Conservation (phyloP, 768 basidiomycete genomes). For the Leccinum variicolor region DNA sequence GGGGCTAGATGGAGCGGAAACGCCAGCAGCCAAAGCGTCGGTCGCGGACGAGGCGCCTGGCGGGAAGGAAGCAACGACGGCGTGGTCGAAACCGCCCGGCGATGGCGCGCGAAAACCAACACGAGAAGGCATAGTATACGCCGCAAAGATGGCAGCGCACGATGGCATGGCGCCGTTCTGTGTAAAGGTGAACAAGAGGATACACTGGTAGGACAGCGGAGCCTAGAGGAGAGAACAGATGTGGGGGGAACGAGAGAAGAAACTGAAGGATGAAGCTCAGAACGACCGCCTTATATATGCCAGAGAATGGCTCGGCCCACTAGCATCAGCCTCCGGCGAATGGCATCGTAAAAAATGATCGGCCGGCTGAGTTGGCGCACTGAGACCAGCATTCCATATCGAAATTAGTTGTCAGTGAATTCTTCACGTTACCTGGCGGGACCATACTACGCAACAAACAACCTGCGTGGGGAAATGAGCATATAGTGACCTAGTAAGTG, state of each 20-base stretch:
- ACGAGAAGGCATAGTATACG: not conserved
- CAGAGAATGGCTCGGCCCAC: not conserved
- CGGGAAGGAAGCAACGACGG: not conserved
- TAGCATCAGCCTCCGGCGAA: not conserved
- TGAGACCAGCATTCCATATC: not conserved
- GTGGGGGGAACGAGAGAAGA: not conserved
- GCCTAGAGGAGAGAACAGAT: not conserved
- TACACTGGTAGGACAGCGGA: not conserved
- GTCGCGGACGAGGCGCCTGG: not conserved
- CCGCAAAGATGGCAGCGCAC: not conserved
- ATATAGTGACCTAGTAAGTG: not conserved
- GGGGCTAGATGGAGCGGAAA: not conserved
- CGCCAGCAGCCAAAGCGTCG: not conserved
- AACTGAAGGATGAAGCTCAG: not conserved
- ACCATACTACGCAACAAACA: not conserved
- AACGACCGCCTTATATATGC: conserved; percentile 4
- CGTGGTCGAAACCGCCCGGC: not conserved
- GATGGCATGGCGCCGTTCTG: not conserved
- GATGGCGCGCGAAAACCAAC: not conserved
- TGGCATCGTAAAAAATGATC: not conserved
- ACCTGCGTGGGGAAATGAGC: not conserved
- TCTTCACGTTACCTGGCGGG: not conserved
- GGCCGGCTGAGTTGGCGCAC: not conserved
- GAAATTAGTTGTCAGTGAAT: not conserved
- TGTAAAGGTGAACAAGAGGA: not conserved